Evolutionary conservation across 768 basidiomycete species (phyloP), one percentile per base, ranked within the genome.

Genomic region (Candolleomyces aberdarensis): DNA sequence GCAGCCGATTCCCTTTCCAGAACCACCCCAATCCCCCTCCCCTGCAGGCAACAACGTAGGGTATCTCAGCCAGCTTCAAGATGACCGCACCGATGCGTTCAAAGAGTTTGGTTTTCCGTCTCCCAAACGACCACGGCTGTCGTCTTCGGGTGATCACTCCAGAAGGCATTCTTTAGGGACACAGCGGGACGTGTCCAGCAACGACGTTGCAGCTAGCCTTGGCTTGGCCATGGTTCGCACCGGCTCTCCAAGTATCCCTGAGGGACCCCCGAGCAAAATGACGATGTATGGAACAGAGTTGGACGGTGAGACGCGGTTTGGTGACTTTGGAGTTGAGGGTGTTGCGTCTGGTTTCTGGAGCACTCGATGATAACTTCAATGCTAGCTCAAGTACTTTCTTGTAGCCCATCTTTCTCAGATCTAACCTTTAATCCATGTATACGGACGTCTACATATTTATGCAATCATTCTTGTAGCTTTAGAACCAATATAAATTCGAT

Each of bases 261-360:
- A 74, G 29, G 77, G 71, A 15, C 78, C 78, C 26, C 77, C 80
- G 4, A 78, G 81, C 64, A 84, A 82, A 68, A 82, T 85, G 61
- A 92, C 91, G 5, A 89, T 92, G 86, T 92, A 91, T 70, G 91
- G 91, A 8, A 92, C 91, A 0, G 91, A 92, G 72, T 74, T 91
- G 47, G 90, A 91, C n/a, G 77, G 77, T 36, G 90, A 92, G 68
- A 87, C 87, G n/a, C 83, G 91, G 55, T 93, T 93, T 69, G 91
- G 91, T 5, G 91, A 92, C 73, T 92, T 92, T 69, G 91, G 91
- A 43, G 78, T 90, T 26, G 87, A 90, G 67, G 87, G 90, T 13
- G 84, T 91, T 59, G 87, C 87, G n/a, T 82, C 81, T 52, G 83
- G 83, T 6, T 91, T 87, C 67, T 91, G 90, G 88, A 71, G 82